Evolutionary conservation across 2,329 filamentous ascomycete genomes (phyloP).

Genomic region (Sporothrix inflata): DNA sequence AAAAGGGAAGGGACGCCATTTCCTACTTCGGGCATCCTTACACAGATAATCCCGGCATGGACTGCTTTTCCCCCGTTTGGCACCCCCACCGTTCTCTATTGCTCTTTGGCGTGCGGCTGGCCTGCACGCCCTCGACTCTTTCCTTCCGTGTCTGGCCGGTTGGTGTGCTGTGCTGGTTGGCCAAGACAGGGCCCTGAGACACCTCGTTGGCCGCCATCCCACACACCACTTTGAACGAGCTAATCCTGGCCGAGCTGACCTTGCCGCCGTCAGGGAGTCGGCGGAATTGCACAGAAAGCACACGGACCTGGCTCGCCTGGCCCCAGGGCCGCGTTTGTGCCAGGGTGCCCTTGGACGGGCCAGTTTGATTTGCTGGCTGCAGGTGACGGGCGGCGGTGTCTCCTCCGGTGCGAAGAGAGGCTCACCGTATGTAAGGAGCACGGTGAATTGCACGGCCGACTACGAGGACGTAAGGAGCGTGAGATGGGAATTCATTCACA

Average conservation of each 20-base stretch:
- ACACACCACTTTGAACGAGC: conserved; percentile 18
- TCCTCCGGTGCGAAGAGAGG: neutral
- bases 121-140: neutral
- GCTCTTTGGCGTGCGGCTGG: neutral
- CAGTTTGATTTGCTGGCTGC: conserved; percentile 25
- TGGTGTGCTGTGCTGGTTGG: neutral
- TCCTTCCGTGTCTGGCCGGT: conserved; percentile 18
- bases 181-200: conserved; percentile 9
- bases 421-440: neutral
- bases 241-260: neutral
- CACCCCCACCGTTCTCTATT: neutral
- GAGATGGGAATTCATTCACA: too few species aligned
- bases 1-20: neutral
- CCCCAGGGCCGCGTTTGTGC: neutral
- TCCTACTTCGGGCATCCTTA: neutral
- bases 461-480: too few species aligned
- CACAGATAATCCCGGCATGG: neutral
- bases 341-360: neutral
- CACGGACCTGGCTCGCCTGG: neutral
- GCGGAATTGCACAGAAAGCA: neutral
- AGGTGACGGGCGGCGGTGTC: conserved; percentile 13
- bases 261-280: neutral
- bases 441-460: neutral
- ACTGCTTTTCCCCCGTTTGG: neutral
- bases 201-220: conserved; percentile 16